Evolutionary conservation across 257 asterid genomes (phyloP), one percentile per base, ranked within the genome.

Genomic region (Perilla frutescens): DNA sequence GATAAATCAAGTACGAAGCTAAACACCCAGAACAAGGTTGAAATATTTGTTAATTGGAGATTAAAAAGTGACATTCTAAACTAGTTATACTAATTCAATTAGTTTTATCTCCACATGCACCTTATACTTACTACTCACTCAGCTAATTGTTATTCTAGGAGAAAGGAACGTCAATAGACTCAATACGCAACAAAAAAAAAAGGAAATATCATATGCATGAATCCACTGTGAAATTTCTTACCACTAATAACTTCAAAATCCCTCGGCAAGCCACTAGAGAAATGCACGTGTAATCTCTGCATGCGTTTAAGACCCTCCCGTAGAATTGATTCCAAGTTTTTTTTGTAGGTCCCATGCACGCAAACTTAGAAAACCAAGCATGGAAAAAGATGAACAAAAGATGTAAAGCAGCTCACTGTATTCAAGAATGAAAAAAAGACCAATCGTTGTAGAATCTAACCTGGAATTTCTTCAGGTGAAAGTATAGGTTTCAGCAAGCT

Each of bases 281-380:
- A 95, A 86, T 95, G 99, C 49, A 90, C 90, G 41, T 92, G 99
- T 70, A 92, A 79, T 81, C 99, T 89, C 79, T 84, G 81, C 98
- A 95, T 95, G 80, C 96, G 90, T 58, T 90, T 95, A 68, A 95
- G 96, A 60, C 99, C 99, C 74, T 79, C 86, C 70, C 78, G 86
- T 74, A 87, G 77, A 72, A 95, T 95, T 43, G 96, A 87, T 53
- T 86, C 93, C 91, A 95, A 83, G 79, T 85, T 82, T 56, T 49
- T 87, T 82, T 72, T 87, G 84, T 95, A 95, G 69, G 98, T 92
- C 76, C 98, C 99, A 71, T 95, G 99, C 68, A 90, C 98, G 71
- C 99, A 95, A 68, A 89, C 99, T 94, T 53, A 75, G 9, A 76
- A 40, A 66, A 62, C 39, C 81, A 69, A 26, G 77, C 49, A 75